These are phyloP conservation scores for Hysterium pulicare DNA, from an alignment of 2,329 filamentous ascomycete genomes.

Conservation along the genomic window DNA sequence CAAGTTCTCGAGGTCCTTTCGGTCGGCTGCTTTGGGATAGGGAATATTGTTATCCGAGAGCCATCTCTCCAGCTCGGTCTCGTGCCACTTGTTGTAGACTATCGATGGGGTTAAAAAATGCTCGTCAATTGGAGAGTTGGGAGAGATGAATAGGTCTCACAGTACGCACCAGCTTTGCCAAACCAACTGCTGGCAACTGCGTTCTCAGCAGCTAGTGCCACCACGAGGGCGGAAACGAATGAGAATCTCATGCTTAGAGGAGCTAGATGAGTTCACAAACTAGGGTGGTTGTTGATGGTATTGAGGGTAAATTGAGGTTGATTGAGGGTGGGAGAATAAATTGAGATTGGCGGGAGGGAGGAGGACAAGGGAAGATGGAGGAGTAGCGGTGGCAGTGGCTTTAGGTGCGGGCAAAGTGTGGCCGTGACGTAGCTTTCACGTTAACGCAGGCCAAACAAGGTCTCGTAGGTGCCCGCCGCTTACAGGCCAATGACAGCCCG, in stretches of 20 bases:
- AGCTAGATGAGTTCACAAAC: not conserved
- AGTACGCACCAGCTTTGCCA: constrained; percentile 70
- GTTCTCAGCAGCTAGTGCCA: constrained; percentile 68
- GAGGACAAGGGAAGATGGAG: not conserved
- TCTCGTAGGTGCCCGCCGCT: not conserved
- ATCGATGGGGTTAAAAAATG: constrained; percentile 16
- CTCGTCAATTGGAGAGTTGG: not conserved
- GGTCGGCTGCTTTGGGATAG: constrained; percentile 84
- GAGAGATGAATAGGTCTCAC: constrained; percentile 9
- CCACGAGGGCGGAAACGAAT: constrained; percentile 64
- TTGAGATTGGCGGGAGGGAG: not conserved
- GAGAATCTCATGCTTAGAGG: constrained; percentile 67
- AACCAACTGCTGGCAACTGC: constrained; percentile 79
- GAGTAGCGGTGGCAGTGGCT: not conserved
- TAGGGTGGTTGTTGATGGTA: not conserved
- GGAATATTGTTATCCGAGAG: constrained; percentile 88
- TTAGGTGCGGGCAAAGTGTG: not conserved
- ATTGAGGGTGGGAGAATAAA: not conserved
- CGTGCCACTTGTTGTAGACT: constrained; percentile 99
- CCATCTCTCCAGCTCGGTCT: constrained; percentile 97
- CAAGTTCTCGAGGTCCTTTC: constrained; percentile 90
- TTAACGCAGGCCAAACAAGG: not conserved
- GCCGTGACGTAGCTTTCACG: constrained; percentile 2
- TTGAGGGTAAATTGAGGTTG: constrained; percentile 2
- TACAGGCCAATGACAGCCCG: not conserved